Evolutionary conservation across 371 early-diverging fungal species (phyloP), one percentile per base, ranked within the genome.

Genomic region (Mortierella sp.): DNA sequence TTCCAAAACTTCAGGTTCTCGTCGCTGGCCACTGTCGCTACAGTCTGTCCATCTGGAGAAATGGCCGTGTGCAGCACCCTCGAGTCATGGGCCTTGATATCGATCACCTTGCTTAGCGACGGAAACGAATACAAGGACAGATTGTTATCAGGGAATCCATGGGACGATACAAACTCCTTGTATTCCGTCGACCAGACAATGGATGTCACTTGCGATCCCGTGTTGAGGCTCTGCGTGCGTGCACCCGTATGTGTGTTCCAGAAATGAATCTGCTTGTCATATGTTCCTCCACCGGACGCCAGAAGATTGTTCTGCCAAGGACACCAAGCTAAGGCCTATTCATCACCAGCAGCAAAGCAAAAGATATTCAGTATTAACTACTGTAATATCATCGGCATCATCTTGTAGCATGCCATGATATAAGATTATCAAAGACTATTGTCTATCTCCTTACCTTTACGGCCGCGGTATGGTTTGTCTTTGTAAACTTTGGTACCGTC

Each of bases 1-100:
- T 90, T 92, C 99, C 99, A 99, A 83, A 99, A 97, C 83, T 99
- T 99, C 50, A 99, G 78, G 59, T 92, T 95, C 76, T 97, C 98
- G 82, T 99, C 99, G 27, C 93, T 88, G 4, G 99, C 94, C 5
- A 90, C 93, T 1, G 97, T 95, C 15, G 95, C 99, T 1, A 99
- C 84, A 0, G 88, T 86, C 68, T 94, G 90, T 4, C 97, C 97
- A 80, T 99, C 99, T 4, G 99, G 99, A 46, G 94, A 94, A 24
- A 96, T 34, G 0, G 97, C 92, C 21, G 93, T 88, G 64, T 95
- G 94, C 23, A 99, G 83, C 6, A 99, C 93, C 17, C 99, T 84
- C 1, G 90, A 82, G 21, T 95, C 94, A 67, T 98, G 98, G 0
- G 95, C 98, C 1, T 60, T 84, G 61, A 92, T 90, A 54, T 93